Percentiles rank a stretch among this genome's conserved stretches.
phyloP scores from a whole-genome alignment of 495 filamentous ascomycete species.

The Podospora pseudocomata region DNA sequence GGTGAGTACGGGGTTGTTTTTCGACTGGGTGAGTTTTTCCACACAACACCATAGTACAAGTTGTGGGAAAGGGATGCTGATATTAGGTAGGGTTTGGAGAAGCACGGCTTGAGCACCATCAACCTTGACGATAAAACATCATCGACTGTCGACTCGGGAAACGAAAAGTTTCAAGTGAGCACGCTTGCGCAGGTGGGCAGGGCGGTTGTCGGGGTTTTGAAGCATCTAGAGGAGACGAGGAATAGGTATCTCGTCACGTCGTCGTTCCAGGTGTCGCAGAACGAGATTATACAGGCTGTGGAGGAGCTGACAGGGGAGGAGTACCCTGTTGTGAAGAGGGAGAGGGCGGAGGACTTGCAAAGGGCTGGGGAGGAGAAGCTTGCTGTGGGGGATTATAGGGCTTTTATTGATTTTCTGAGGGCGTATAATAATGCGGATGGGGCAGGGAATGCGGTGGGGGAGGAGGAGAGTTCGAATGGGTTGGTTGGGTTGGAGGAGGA shows the following conservation, averaged over 20 bases:
- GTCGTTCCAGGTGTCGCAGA: slow-evolving; percentile 52
- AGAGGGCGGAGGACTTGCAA: slow-evolving; percentile 42
- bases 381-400: slow-evolving; percentile 37
- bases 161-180: slow-evolving; percentile 46
- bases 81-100: slow-evolving; percentile 37
- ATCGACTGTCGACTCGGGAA: slow-evolving; percentile 52
- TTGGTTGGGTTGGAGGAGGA: slow-evolving; percentile 24
- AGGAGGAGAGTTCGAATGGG: slow-evolving; percentile 28
- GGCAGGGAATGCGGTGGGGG: slow-evolving; percentile 38
- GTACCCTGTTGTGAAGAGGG: slow-evolving; percentile 33
- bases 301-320: slow-evolving; percentile 48
- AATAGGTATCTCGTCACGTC: slow-evolving; percentile 51
- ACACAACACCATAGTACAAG: too few relatives aligned
- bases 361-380: slow-evolving; percentile 45
- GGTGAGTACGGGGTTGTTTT: slow-evolving; percentile 49
- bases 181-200: slow-evolving; percentile 47
- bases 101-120: slow-evolving; percentile 33
- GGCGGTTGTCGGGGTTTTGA: slow-evolving; percentile 47
- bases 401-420: slow-evolving; percentile 42
- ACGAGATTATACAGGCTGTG: slow-evolving; percentile 48
- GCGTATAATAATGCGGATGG: slow-evolving; percentile 43
- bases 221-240: slow-evolving; percentile 50
- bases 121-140: slow-evolving; percentile 44
- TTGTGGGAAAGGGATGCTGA: not conserved
- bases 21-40: slow-evolving; percentile 44